Evolutionary conservation across 2,329 filamentous ascomycete species (phyloP).

Genomic region (Pseudocercospora fuligena): DNA sequence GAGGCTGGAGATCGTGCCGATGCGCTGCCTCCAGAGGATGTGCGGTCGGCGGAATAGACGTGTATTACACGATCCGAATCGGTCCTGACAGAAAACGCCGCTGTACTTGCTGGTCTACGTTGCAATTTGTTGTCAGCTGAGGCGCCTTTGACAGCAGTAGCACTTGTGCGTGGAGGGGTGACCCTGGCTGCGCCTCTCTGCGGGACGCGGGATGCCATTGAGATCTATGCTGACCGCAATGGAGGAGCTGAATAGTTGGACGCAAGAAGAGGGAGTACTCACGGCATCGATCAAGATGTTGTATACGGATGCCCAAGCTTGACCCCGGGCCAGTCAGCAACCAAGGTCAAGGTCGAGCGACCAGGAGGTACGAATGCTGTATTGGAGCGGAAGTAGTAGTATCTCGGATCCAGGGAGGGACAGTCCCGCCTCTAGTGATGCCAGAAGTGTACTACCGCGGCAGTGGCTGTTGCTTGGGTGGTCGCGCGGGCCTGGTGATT

Average conservation of each 20-base stretch:
- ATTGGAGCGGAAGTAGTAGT: constrained; percentile 12
- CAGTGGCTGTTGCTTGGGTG: constrained; percentile 18
- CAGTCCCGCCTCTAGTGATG: constrained; percentile 19
- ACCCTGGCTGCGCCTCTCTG: constrained; percentile 25
- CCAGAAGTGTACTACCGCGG: constrained; percentile 21
- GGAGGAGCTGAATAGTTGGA: constrained; percentile 8
- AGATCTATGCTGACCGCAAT: constrained; percentile 10
- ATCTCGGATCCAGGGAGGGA: constrained; percentile 22
- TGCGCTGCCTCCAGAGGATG: constrained; percentile 38
- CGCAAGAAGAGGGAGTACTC: constrained; percentile 21
- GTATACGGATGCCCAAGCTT: constrained; percentile 25
- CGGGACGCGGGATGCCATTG: constrained; percentile 30
- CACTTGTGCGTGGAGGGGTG: constrained; percentile 23
- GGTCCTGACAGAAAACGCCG: constrained; percentile 30
- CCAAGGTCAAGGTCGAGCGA: constrained; percentile 32
- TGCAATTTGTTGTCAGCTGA: constrained; percentile 28
- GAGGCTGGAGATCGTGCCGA: constrained; percentile 38
- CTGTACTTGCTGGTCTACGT: constrained; percentile 29
- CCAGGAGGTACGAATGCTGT: constrained; percentile 23
- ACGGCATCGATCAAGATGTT: constrained; percentile 33
- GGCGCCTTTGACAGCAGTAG: constrained; percentile 16
- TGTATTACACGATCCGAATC: constrained; percentile 34
- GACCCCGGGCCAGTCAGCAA: constrained; percentile 29
- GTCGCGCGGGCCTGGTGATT: constrained; percentile 12
- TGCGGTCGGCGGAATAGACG: constrained; percentile 32